Evolutionary conservation across 805 yeast genomes (phyloP).

Genomic region (Lipomyces mesembrius): DNA sequence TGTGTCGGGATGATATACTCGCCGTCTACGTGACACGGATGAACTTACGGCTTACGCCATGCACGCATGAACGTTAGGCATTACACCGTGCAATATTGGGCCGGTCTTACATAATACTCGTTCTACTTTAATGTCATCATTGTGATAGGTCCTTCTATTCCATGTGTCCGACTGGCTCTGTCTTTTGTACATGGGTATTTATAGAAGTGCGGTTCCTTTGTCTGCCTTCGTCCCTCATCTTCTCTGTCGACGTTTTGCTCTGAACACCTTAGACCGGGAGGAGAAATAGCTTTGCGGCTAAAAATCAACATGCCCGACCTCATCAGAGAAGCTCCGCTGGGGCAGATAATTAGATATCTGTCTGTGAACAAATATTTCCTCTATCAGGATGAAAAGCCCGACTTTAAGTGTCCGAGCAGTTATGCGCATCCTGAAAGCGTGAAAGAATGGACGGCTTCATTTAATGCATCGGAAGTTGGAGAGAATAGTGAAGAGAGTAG

Average conservation of each 20-base stretch:
- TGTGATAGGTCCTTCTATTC: background rate
- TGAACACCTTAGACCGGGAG: background rate
- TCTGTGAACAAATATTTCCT: background rate
- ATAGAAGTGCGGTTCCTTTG: background rate
- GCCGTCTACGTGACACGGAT: no score
- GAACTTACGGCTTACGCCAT: no score
- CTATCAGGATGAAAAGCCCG: constrained; percentile 16
- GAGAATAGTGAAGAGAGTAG: background rate
- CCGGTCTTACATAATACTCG: no score
- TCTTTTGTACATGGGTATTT: background rate
- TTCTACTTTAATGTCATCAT: background rate
- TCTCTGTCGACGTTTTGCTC: background rate
- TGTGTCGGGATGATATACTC: no score
- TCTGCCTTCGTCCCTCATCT: background rate
- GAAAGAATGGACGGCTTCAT: background rate
- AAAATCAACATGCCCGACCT: constrained; percentile 1
- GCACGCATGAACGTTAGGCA: no score
- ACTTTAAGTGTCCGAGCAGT: constrained; percentile 10
- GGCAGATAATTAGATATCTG: constrained; percentile 14
- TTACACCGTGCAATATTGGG: no score
- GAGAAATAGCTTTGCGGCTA: background rate
- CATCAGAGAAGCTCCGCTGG: constrained; percentile 18
- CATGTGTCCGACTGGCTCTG: constrained; percentile 2
- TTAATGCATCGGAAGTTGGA: background rate
- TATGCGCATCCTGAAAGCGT: constrained; percentile 3